A percentile compares a stretch with the other conserved stretches of the same genome.
phyloP scores from a whole-genome alignment of 306 rosid genomes.

The Fagus sylvatica region DNA sequence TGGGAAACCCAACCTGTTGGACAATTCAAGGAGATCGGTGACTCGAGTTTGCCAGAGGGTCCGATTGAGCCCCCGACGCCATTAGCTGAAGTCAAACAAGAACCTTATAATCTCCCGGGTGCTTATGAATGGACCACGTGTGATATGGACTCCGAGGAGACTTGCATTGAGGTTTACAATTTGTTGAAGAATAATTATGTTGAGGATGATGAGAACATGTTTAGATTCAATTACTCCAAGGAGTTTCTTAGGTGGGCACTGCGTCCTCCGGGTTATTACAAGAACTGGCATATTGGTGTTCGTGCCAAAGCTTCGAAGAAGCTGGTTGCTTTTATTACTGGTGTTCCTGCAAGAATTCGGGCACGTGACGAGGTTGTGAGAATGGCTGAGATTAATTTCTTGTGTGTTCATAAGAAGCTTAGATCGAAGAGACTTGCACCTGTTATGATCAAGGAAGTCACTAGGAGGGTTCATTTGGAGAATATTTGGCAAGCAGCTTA shows the following conservation, averaged over 20 bases:
- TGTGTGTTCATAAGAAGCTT: slow-evolving; percentile 86
- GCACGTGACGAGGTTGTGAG: slow-evolving; percentile 52
- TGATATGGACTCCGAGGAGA: slow-evolving; percentile 51
- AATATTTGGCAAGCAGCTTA: slow-evolving; percentile 85
- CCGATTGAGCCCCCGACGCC: slow-evolving; percentile 68
- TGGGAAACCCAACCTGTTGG: slow-evolving; percentile 90
- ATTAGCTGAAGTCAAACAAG: slow-evolving; percentile 70
- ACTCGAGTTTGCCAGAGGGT: slow-evolving; percentile 57
- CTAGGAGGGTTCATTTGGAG: slow-evolving; percentile 87
- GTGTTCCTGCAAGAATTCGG: slow-evolving; percentile 77
- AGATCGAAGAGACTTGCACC: slow-evolving; percentile 81
- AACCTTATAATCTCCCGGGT: slow-evolving; percentile 71
- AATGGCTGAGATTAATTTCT: slow-evolving; percentile 84
- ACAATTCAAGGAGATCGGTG: slow-evolving; percentile 66
- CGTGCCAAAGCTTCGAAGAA: slow-evolving; percentile 62
- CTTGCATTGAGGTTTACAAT: slow-evolving; percentile 56
- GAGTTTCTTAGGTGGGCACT: slow-evolving; percentile 80
- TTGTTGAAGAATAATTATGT: slow-evolving; percentile 72
- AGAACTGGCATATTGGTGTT: slow-evolving; percentile 81
- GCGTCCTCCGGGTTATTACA: slow-evolving; percentile 62
- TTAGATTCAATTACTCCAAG: slow-evolving; percentile 76
- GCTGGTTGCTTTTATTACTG: slow-evolving; percentile 78
- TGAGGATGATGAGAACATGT: slow-evolving; percentile 74
- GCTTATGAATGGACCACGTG: slow-evolving; percentile 65
- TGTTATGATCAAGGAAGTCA: slow-evolving; percentile 86